Base-by-base conservation (phyloP, 768 basidiomycete species). In the Podaxis sp. region DNA sequence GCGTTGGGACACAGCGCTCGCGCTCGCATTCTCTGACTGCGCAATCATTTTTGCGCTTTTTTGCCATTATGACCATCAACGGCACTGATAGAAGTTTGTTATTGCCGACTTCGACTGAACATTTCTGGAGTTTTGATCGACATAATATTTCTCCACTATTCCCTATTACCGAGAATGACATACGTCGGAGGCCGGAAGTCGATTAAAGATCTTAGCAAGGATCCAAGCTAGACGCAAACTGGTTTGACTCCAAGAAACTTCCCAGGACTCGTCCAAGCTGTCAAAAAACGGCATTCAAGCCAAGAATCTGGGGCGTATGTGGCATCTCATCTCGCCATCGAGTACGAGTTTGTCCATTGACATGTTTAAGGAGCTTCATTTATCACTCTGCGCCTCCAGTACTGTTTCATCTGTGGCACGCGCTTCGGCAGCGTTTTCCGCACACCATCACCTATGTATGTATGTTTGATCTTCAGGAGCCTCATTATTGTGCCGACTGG, bases 101-200 rank as follows among this genome's bases (percentile, higher is more conserved):
- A 12, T 17, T 19, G 17, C 49, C 24, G 29, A 5, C n/a, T 50
- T 50, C 19, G 49, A 25, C 33, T 59, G 11, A 27, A 51, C 36
- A 50, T 50, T 47, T 58, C 46, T 17, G 27, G n/a, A 13, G 22
- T 19, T 57, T 38, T 51, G 57, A 59, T 51, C 57, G 57, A 59
- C 57, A 33, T 51, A 59, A 59, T 59, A 59, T 59, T 59, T 59
- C 57, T 51, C 19, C 33, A 59, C 19, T n/a, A 49, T 59, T 19
- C 46, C 19, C 51, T 25, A 17, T 38, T 59, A 36, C 46, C 49
- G 49, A 38, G 57, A 19, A 6, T 50, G 46, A 36, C 43, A 46
- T 29, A 22, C 33, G 49, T 38, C 19, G 57, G 22, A 15, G 25
- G 7, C n/a, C 29, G 25, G 25, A 47, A 47, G 24, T 25, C 29